Evolutionary conservation across 2,329 filamentous ascomycete genomes (phyloP), one percentile per base, ranked within the genome.

Genomic region (Ophiocordyceps camponoti-floridani): DNA sequence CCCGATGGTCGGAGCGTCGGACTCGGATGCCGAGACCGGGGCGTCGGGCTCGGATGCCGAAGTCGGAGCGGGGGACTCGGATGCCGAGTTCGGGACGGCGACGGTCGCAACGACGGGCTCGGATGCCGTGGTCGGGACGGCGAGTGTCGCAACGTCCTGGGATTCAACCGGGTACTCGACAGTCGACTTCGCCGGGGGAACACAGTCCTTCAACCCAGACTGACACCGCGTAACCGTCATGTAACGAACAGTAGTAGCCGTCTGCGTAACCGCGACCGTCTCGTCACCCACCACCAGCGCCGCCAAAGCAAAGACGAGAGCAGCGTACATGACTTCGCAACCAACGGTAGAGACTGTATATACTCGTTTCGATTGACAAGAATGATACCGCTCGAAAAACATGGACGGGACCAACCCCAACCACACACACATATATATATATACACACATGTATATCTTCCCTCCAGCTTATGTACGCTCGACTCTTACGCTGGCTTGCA

Each of bases 171-270:
- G n/a, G n/a, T n/a, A n/a, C n/a, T n/a, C n/a, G n/a, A n/a, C n/a
- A n/a, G n/a, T n/a, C n/a, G n/a, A n/a, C n/a, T n/a, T n/a, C n/a
- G n/a, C n/a, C n/a, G n/a, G n/a, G n/a, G n/a, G n/a, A n/a, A n/a
- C n/a, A n/a, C 68, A 70, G 56, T 66, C 58, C 49, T 61, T 58
- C 49, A 62, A 57, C 11, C 58, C 59, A 40, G 66, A 62, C 55
- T 64, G 61, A 62, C 69, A 70, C 53, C 59, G 52, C 46, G 68
- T 72, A 54, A 72, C 59, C 54, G 68, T 72, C 49, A 66, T 47
- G 43, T 62, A 64, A 51, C 55, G 57, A 45, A 65, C 67, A 44
- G 59, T 58, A 46, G 68, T 72, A 14, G 63, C 63, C 45, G 68
- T 72, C 47, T 61, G 44, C 11, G 60, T 63, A 46, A 61, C 63